phyloP scores from a whole-genome alignment of 2,329 filamentous ascomycete genomes.

The Trichoderma guizhouense region DNA sequence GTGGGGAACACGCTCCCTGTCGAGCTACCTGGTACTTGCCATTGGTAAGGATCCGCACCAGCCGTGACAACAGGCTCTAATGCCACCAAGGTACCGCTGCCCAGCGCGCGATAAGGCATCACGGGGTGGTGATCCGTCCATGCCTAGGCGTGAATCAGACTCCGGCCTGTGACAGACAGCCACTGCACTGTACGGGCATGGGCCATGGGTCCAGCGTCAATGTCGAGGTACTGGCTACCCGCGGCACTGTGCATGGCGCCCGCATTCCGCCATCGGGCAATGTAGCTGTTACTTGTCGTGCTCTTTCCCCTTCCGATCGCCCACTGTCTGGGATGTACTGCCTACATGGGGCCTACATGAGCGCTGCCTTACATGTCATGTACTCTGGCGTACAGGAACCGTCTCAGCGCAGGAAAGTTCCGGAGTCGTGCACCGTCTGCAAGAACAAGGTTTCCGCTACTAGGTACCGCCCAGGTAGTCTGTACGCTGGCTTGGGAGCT shows the following conservation, averaged over 20 bases:
- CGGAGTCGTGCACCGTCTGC: neutral
- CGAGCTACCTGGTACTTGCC: constrained; percentile 22
- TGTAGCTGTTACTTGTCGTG: neutral
- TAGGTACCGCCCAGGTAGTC: neutral
- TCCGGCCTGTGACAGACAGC: neutral
- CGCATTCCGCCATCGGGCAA: neutral
- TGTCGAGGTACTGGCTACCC: neutral
- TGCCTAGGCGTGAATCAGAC: constrained; percentile 13
- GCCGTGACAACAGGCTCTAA: constrained; percentile 1
- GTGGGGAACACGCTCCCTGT: constrained; percentile 6
- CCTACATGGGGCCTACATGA: neutral
- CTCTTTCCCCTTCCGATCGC: neutral
- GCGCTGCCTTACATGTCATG: neutral
- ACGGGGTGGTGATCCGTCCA: constrained; percentile 13
- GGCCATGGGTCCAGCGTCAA: neutral
- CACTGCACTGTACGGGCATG: neutral
- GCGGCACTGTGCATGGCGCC: neutral
- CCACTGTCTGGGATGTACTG: neutral
- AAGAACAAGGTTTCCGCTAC: constrained; percentile 8
- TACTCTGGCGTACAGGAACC: neutral
- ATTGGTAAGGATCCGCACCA: constrained; percentile 23
- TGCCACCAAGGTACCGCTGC: constrained; percentile 13
- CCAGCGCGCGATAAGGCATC: neutral
- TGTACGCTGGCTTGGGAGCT: neutral
- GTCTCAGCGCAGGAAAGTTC: neutral